Evolutionary conservation across 78 protist genomes (phyloP).

Genomic region (Dictyostelium capitatum): DNA sequence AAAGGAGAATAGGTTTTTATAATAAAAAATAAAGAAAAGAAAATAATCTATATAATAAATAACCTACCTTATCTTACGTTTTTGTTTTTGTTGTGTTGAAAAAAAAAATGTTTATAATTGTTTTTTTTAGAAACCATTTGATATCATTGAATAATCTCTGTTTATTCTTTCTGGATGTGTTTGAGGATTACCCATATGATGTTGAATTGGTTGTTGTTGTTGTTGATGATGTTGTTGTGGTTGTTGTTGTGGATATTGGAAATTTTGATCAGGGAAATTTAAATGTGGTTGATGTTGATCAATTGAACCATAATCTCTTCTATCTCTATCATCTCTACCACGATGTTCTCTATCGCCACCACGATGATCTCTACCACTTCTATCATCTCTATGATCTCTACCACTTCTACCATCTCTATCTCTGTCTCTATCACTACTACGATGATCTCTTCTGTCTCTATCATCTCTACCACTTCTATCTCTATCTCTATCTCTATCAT

Average conservation of each 20-base stretch:
- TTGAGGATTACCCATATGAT: not conserved
- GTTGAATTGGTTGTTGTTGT: not conserved
- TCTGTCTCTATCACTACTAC: not conserved
- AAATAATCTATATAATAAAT: not conserved
- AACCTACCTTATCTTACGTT: constrained; percentile 10
- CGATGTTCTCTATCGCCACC: constrained; percentile 38
- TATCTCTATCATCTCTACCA: not conserved
- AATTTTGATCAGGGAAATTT: not conserved
- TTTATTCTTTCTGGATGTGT: constrained; percentile 22
- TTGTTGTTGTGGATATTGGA: constrained; percentile 16
- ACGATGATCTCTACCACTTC: constrained; percentile 23
- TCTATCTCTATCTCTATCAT: constrained; percentile 6
- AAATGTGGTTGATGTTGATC: not conserved
- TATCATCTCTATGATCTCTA: constrained; percentile 12
- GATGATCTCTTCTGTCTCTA: not conserved
- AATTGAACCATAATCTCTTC: constrained; percentile 3
- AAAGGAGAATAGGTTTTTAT: not conserved
- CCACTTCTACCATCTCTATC: constrained; percentile 22
- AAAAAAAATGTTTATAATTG: no score
- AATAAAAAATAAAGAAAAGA: not conserved
- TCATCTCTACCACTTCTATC: not conserved
- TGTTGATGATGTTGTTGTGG: not conserved
- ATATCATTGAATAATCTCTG: constrained; percentile 25
- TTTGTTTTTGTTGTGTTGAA: not conserved
- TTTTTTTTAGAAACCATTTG: not conserved